Evolutionary conservation across 2,329 filamentous ascomycete species (phyloP), one percentile per base, ranked within the genome.

Genomic region (Fulvia fulva): DNA sequence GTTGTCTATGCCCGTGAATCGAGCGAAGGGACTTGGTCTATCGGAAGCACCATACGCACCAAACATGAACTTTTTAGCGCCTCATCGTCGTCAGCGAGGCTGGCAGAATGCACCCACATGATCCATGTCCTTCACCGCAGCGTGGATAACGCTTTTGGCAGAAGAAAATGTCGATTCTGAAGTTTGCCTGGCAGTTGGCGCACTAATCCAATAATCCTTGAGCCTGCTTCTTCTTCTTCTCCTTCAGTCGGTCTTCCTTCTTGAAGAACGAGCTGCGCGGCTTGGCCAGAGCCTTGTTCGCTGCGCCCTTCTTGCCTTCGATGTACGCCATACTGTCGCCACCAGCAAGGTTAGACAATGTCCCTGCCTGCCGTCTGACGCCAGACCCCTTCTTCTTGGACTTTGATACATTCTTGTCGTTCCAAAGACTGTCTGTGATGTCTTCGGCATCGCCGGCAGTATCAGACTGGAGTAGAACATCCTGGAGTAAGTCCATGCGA

Each of bases 281-380:
- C 63, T 70, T 70, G 63, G 76, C 77, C 43, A 79, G 67, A 50
- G 77, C 74, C 67, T 78, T 79, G 60, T 80, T 80, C 52, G 71
- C 70, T 55, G 74, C 75, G 28, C 67, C 67, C 70, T 73, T 78
- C 43, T 74, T 74, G 59, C 76, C 77, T 70, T 81, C 79, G 58
- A 79, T 74, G 62, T 81, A 97, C n/a, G 93, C 92, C 94, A 99
- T 97, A 71, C 95, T 90, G 71, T 96, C 90, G 0, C 92, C 94
- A 57, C 94, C 94, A 56, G 89, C 91, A 56, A 97, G 81, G 67
- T 95, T 92, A 52, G 87, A 88, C 56, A 99, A 80, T 12, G 87
- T 91, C 23, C 91, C 93, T 0, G 92, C 94, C 26, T 89, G 95
- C 59, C 94, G 83, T 64, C 87, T 85, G 1, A 87, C 88, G 2